Evolutionary conservation across 1,284 basidiomycete species (phyloP), one percentile per base, ranked within the genome.

Genomic region (Pyrrhoderma noxium): DNA sequence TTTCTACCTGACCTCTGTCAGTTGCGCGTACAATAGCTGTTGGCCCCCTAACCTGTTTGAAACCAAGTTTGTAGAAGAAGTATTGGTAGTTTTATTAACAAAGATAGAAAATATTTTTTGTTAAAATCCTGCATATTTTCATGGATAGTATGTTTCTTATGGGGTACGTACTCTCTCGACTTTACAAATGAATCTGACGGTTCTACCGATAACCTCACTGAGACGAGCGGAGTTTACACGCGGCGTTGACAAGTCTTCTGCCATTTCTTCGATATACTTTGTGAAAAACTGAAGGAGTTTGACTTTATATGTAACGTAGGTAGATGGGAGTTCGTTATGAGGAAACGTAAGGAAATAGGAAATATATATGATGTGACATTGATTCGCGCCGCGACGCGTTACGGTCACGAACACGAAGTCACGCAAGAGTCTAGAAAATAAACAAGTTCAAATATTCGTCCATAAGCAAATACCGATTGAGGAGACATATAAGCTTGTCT

Each of bases 121-220:
- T n/a, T n/a, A n/a, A n/a, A n/a, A n/a, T n/a, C n/a, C n/a, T n/a
- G n/a, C n/a, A n/a, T n/a, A n/a, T n/a, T n/a, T n/a, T n/a, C n/a
- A n/a, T n/a, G n/a, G n/a, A n/a, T n/a, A n/a, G n/a, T n/a, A n/a
- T n/a, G n/a, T n/a, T n/a, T n/a, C n/a, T n/a, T n/a, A 45, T 35
- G 16, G 46, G 18, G n/a, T 8, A 64, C 73, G 53, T 57, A 85
- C 86, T 59, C 71, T 77, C 51, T 89, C 59, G 21, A 85, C 70
- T 66, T 89, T 89, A 59, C 82, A 84, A 0, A 82, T 73, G 11
- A 94, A 61, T 35, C 89, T 71, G n/a, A 93, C 82, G 0, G 73
- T 78, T 49, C 80, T 74, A 1, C 77, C 79, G 1, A 73, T 51
- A 56, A 73, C 85, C 21, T 74, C 61, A 1, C 70, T 65, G 36